Percentiles rank a stretch among this genome's conserved stretches.
Conservation (phyloP, 331 rosid species). For the Quercus lobata region DNA sequence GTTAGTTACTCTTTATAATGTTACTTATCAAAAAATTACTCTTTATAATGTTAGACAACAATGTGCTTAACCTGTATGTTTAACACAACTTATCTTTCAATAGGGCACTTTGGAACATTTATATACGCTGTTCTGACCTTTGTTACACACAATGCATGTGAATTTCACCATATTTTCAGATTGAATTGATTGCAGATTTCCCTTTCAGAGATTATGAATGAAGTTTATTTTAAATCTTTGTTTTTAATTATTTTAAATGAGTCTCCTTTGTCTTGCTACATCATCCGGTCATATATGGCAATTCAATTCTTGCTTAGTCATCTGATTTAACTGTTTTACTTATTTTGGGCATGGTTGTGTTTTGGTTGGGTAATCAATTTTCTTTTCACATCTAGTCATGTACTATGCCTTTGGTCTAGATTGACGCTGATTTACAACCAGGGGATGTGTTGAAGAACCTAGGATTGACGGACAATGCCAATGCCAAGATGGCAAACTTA, state of each 20-base stretch:
- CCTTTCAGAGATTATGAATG: background rate
- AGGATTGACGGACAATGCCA: conserved; percentile 53
- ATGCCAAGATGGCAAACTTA: background rate
- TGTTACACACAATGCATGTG: background rate
- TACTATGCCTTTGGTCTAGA: conserved; percentile 34
- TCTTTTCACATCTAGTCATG: background rate
- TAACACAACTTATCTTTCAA: background rate
- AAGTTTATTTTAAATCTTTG: background rate
- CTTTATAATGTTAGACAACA: background rate
- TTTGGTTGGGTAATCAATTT: background rate
- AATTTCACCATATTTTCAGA: background rate
- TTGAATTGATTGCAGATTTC: background rate
- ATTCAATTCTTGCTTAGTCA: background rate
- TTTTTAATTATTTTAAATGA: background rate
- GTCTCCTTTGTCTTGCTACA: background rate
- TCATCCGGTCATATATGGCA: background rate
- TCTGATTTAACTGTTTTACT: background rate
- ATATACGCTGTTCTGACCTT: background rate
- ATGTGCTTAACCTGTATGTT: background rate
- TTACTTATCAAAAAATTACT: background rate
- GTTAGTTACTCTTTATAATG: background rate
- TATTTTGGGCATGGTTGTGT: background rate
- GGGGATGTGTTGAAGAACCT: conserved; percentile 64
- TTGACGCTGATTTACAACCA: conserved; percentile 63
- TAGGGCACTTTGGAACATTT: background rate